Evolutionary conservation across 345 rosid species (phyloP).

Genomic region (Eucalyptus cloeziana): DNA sequence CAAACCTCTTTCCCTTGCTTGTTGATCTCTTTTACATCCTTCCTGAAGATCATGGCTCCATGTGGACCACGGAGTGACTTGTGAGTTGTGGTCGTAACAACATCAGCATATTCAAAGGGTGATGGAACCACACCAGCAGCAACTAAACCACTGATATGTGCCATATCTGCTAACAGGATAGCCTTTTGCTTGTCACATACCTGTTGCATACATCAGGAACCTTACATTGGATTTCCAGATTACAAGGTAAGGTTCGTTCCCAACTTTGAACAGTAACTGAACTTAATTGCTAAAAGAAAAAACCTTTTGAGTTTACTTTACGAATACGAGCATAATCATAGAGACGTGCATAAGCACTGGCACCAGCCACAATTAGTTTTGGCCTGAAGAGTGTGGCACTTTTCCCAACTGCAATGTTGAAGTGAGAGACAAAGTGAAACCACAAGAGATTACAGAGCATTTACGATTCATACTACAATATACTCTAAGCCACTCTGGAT

Average conservation of each 20-base stretch:
- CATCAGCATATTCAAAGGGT: slow-evolving; percentile 97
- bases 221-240: not conserved
- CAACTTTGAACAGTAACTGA: not conserved
- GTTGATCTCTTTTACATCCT: slow-evolving; percentile 83
- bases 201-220: slow-evolving; percentile 17
- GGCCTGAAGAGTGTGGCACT: slow-evolving; percentile 92
- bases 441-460: not conserved
- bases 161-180: slow-evolving; percentile 91
- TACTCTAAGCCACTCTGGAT: not conserved
- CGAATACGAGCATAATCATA: slow-evolving; percentile 90
- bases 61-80: slow-evolving; percentile 99
- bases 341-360: slow-evolving; percentile 92
- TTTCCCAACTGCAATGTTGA: slow-evolving; percentile 63
- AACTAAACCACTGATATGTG: slow-evolving; percentile 95
- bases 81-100: slow-evolving; percentile 97
- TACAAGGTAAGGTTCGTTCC: not conserved
- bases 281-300: not conserved
- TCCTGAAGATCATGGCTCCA: slow-evolving; percentile 98
- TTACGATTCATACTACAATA: not conserved
- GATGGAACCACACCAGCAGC: slow-evolving; percentile 97
- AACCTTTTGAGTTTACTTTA: slow-evolving; percentile 30
- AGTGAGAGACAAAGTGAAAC: not conserved
- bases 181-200: slow-evolving; percentile 98
- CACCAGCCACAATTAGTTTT: slow-evolving; percentile 92
- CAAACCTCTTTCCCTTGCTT: slow-evolving; percentile 91